Evolutionary conservation across 768 basidiomycete species (phyloP).

Genomic region (Tylopilus intermedius): DNA sequence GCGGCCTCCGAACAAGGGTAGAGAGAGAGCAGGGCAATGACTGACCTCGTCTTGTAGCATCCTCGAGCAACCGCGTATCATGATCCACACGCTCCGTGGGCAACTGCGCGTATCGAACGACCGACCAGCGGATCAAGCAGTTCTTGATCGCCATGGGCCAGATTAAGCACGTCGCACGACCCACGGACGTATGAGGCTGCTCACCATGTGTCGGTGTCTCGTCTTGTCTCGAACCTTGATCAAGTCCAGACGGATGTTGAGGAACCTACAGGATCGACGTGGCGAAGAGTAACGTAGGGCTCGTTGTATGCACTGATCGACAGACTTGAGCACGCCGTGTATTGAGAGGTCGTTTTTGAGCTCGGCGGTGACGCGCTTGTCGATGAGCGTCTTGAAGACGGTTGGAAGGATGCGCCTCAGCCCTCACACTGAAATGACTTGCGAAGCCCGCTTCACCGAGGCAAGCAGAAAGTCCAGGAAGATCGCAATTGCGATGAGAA

Average conservation of each 20-base stretch:
- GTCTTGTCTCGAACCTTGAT: constrained; percentile 91
- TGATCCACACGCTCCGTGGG: constrained; percentile 78
- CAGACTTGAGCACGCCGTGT: constrained; percentile 91
- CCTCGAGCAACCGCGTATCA: constrained; percentile 88
- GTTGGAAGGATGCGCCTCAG: constrained; percentile 28
- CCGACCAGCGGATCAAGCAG: constrained; percentile 97
- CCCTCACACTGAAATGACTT: no score
- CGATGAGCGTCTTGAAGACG: constrained; percentile 98
- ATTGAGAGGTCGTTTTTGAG: constrained; percentile 99
- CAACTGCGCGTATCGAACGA: constrained; percentile 95
- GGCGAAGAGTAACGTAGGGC: neutral
- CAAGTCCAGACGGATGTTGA: constrained; percentile 94
- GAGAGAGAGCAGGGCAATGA: neutral
- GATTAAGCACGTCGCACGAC: neutral
- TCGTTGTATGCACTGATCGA: constrained; percentile 77
- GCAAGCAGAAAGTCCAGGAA: no score
- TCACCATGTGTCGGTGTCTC: constrained; percentile 95
- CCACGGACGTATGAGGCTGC: constrained; percentile 13
- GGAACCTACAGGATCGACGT: constrained; percentile 51
- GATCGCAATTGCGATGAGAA: no score
- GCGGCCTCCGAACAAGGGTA: constrained; percentile 33
- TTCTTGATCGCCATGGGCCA: constrained; percentile 88
- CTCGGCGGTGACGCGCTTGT: constrained; percentile 94
- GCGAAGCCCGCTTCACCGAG: no score
- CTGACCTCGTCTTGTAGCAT: constrained; percentile 90